Evolutionary conservation across 2,329 filamentous ascomycete genomes (phyloP), one percentile per base, ranked within the genome.

Genomic region (Scytalidium sp.): DNA sequence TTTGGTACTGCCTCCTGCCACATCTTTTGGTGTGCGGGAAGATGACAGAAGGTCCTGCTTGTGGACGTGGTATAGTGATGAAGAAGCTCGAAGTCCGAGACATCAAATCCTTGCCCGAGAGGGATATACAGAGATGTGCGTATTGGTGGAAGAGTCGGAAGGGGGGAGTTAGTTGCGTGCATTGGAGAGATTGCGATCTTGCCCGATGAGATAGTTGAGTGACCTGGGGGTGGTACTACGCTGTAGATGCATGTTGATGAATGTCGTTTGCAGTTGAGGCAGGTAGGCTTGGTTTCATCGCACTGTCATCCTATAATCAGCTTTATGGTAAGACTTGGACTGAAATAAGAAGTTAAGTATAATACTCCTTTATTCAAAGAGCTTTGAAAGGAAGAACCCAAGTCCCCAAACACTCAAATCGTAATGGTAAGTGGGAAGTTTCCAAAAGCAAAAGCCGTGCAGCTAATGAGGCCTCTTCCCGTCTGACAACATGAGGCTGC

Each of bases 51-150:
- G 4, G 54, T 57, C 15, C 43, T 20, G 40, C 47, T 27, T 11
- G 57, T 60, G 19, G 45, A 42, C 17, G 50, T 53, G 17, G 45
- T 52, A 41, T 54, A 60, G 42, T 54, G 47, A 29, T 60, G 54
- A 6, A 60, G 41, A 11, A 60, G 42, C 39, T 59, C 56, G 3
- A 60, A 44, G 36, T 59, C 55, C 27, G 19, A 41, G 11, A 53
- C n/a, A 3, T 19, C 40, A 36, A 45, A 53, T 21, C 19, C 40
- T 22, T 2, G 20, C 39, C 27, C 36, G 39, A 27, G 43, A 25
- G 23, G 27, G 19, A 23, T 27, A 51, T 42, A 36, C 22, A 40
- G 40, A 46, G 36, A 19, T 29, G 13, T 27, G 41, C 25, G 43
- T 50, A 43, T 41, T 50, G 27, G 25, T 46, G 20, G n/a, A 36